phyloP scores from a whole-genome alignment of 2,329 filamentous ascomycete genomes.

The Aspergillus phoenicis region DNA sequence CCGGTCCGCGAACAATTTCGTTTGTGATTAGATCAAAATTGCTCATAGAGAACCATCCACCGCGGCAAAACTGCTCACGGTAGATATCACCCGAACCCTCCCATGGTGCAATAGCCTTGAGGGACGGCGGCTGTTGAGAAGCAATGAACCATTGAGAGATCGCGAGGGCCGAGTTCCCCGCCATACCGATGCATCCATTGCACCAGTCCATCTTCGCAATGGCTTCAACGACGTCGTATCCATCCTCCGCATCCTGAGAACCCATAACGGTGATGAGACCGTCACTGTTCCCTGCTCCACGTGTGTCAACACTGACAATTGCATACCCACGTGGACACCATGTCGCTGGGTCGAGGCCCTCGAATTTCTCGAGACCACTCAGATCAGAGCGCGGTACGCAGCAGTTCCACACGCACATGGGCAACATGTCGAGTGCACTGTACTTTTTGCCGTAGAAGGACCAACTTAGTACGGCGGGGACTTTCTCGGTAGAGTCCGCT shows the following conservation, averaged over 20 bases:
- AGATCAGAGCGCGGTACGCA: conserved; percentile 35
- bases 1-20: conserved; percentile 39
- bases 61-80: conserved; percentile 50
- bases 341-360: conserved; percentile 44
- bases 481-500: conserved; percentile 30
- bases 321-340: conserved; percentile 39
- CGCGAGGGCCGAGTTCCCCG: conserved; percentile 49
- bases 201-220: conserved; percentile 49
- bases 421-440: conserved; percentile 42
- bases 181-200: conserved; percentile 48
- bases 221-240: conserved; percentile 50
- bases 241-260: conserved; percentile 49
- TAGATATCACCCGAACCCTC: conserved; percentile 52
- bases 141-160: conserved; percentile 50
- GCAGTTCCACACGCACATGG: conserved; percentile 44
- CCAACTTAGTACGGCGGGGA: conserved; percentile 51
- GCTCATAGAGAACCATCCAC: conserved; percentile 43
- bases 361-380: conserved; percentile 46
- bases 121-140: conserved; percentile 43
- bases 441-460: conserved; percentile 52
- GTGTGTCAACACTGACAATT: conserved; percentile 39
- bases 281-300: conserved; percentile 39
- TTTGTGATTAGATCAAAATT: conserved; percentile 48
- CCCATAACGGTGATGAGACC: conserved; percentile 45
- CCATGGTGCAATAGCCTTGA: conserved; percentile 51